phyloP scores from a whole-genome alignment of 768 basidiomycete genomes.

The Coprinellus aureogranulatus region DNA sequence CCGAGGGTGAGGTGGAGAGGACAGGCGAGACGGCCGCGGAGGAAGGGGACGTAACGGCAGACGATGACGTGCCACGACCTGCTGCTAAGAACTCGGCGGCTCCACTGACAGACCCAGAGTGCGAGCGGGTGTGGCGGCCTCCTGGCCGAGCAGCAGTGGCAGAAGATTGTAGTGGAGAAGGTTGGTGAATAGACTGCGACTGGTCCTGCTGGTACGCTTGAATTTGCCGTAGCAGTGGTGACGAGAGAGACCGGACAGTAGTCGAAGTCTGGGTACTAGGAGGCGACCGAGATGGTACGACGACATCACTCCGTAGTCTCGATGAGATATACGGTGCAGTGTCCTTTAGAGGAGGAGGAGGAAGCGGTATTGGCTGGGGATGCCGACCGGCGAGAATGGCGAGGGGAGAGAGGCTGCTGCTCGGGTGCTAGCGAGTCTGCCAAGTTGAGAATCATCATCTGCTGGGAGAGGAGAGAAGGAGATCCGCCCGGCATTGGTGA shows the following conservation, averaged over 20 bases:
- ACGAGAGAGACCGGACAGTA: neutral
- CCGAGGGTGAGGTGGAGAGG: neutral
- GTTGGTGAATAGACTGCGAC: neutral
- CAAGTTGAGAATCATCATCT: constrained; percentile 9
- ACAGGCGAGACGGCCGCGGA: neutral
- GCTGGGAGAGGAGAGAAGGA: constrained; percentile 10
- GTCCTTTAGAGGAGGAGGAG: neutral
- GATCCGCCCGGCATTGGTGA: neutral
- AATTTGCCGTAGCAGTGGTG: neutral
- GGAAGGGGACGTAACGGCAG: neutral
- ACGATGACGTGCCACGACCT: neutral
- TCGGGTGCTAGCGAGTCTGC: neutral
- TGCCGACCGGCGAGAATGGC: neutral
- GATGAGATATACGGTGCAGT: neutral
- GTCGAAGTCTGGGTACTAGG: neutral
- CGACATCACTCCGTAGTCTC: neutral
- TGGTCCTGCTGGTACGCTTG: constrained; percentile 1
- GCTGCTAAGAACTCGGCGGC: neutral
- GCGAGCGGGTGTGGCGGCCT: neutral
- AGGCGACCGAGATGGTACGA: neutral
- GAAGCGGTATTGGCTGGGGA: neutral
- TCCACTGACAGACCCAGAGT: neutral
- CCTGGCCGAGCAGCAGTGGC: neutral
- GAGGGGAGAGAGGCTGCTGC: neutral
- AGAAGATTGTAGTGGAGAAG: neutral